Conservation (phyloP, 805 yeast species). For the Wickerhamiella nectarea region DNA sequence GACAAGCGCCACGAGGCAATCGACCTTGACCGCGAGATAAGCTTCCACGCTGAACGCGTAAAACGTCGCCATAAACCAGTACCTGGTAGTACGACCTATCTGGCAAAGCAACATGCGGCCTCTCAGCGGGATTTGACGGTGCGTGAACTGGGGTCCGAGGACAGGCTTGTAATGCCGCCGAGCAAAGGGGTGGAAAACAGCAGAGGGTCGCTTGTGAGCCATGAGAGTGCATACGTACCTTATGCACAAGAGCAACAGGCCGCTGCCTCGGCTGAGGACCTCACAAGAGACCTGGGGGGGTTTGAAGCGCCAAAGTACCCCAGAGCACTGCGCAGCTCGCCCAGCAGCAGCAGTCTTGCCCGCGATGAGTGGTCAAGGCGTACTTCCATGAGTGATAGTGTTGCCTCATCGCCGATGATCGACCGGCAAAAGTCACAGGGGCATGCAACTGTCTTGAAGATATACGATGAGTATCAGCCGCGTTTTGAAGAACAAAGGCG, state of each 20-base stretch:
- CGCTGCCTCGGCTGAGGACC: constrained; percentile 2
- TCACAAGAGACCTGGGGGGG: constrained; percentile 2
- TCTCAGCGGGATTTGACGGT: constrained; percentile 6
- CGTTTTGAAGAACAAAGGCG: constrained; percentile 1
- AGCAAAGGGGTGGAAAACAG: neutral
- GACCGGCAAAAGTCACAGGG: constrained; percentile 9
- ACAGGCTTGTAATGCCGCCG: neutral
- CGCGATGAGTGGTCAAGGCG: constrained; percentile 3
- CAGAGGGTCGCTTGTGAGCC: neutral
- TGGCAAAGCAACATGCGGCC: constrained; percentile 8
- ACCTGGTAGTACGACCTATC: constrained; percentile 1
- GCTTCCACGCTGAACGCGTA: constrained; percentile 18
- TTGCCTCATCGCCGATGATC: constrained; percentile 2
- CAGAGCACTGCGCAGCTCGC: neutral
- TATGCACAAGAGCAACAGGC: constrained; percentile 1
- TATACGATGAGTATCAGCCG: constrained; percentile 9
- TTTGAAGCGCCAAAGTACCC: constrained; percentile 7
- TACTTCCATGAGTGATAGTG: neutral
- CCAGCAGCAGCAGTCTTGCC: neutral
- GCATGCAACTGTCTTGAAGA: constrained; percentile 9
- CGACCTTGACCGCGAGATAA: constrained; percentile 29
- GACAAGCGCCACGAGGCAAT: constrained; percentile 26
- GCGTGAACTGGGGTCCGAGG: neutral
- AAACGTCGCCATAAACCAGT: constrained; percentile 4
- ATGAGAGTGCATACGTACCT: constrained; percentile 1